Evolutionary conservation across 2,329 filamentous ascomycete genomes (phyloP), one percentile per base, ranked within the genome.

Genomic region (Fusarium humuli): DNA sequence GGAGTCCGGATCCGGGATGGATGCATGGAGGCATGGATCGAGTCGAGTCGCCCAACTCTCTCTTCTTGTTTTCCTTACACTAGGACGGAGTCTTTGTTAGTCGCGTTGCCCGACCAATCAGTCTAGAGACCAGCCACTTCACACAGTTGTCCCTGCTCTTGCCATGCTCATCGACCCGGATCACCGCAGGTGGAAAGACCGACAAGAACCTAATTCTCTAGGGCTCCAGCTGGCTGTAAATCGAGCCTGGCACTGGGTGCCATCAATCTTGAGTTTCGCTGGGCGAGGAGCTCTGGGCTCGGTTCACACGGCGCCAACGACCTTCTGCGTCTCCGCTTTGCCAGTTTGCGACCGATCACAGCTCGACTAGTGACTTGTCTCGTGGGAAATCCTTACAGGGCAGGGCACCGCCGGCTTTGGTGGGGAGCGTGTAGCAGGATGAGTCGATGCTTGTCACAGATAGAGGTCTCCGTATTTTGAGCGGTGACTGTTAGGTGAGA

Each of bases 1-100:
- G 77, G 77, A 75, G 75, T 77, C 78, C 77, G 77, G 77, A 79
- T 79, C 76, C 77, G 78, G 74, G 74, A 72, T 72, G 74, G 72
- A 71, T 73, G 72, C 65, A 75, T 72, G 64, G 64, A 61, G 54
- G 41, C 57, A 71, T 60, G 70, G 68, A 74, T 75, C 69, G 68
- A 73, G 69, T 75, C 69, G 68, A 73, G 69, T 74, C 62, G 72
- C 61, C 69, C 58, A 71, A 59, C 64, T 67, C 61, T 67, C 57
- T 61, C 61, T 67, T 61, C 61, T 67, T 71, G 61, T 57, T 68
- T 68, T 59, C 65, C 53, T 61, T 64, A 66, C 69, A 62, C 67
- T 67, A 71, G 67, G 65, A 65, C 68, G 57, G 70, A 75, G 72
- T 67, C 65, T 71, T 66, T 72, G 52, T 66, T 75, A 74, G 73